Evolutionary conservation across 495 filamentous ascomycete species (phyloP).

Genomic region (Cercophora newfieldiana): DNA sequence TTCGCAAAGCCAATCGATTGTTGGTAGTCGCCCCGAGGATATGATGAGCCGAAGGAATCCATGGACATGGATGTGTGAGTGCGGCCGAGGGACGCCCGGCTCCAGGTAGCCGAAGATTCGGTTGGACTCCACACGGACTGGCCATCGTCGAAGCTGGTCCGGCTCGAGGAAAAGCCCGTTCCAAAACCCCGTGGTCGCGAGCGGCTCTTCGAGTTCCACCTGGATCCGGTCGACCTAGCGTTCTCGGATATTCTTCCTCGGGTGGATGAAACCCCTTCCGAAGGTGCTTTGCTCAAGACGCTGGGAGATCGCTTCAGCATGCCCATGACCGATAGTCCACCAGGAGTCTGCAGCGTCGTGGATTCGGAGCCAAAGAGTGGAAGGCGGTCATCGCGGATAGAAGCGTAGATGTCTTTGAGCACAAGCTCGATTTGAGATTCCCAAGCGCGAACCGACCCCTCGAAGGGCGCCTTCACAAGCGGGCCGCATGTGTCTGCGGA

Average conservation of each 20-base stretch:
- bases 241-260: slow-evolving; percentile 71
- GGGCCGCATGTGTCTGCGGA: slow-evolving; percentile 53
- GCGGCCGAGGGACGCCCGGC: slow-evolving; percentile 86
- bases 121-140: slow-evolving; percentile 91
- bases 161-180: slow-evolving; percentile 84
- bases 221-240: slow-evolving; percentile 57
- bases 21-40: slow-evolving; percentile 80
- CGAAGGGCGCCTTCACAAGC: slow-evolving; percentile 78
- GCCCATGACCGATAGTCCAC: slow-evolving; percentile 56
- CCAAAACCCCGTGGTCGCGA: slow-evolving; percentile 80
- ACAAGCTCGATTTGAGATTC: slow-evolving; percentile 86
- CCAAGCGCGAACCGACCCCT: slow-evolving; percentile 78
- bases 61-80: slow-evolving; percentile 89
- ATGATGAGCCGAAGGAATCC: slow-evolving; percentile 80
- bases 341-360: slow-evolving; percentile 45
- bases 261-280: slow-evolving; percentile 67
- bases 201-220: slow-evolving; percentile 83
- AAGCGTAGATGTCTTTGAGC: slow-evolving; percentile 87
- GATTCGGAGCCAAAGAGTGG: slow-evolving; percentile 66
- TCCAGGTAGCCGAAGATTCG: slow-evolving; percentile 78
- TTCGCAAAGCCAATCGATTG: slow-evolving; percentile 98
- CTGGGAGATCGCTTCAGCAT: slow-evolving; percentile 85
- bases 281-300: slow-evolving; percentile 83
- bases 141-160: slow-evolving; percentile 89
- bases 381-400: slow-evolving; percentile 80